These are phyloP conservation scores for Solanum rostratum DNA, from an alignment of 257 asterid species.

Conservation along the genomic window DNA sequence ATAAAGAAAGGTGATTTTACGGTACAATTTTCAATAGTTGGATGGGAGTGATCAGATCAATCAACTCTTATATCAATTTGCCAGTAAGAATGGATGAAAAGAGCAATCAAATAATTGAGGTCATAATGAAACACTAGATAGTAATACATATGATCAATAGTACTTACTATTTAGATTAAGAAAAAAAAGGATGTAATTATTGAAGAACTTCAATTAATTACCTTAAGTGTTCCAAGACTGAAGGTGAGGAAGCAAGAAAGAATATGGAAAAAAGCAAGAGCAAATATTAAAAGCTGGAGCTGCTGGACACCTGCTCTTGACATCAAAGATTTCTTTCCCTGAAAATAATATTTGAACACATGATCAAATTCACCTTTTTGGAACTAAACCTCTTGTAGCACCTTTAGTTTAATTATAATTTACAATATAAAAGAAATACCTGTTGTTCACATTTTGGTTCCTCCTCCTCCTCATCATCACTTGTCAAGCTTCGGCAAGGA, in stretches of 20 bases:
- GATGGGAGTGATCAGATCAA: no score
- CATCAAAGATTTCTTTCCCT: slow-evolving; percentile 58
- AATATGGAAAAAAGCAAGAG: slow-evolving; percentile 61
- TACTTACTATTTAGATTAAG: background rate
- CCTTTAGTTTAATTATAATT: background rate
- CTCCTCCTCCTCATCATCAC: slow-evolving; percentile 17
- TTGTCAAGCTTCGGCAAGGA: slow-evolving; percentile 35
- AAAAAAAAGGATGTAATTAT: no score
- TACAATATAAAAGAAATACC: slow-evolving; percentile 6
- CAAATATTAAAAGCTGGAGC: slow-evolving; percentile 62
- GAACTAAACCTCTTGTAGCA: background rate
- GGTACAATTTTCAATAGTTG: no score
- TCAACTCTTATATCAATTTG: background rate
- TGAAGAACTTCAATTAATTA: background rate
- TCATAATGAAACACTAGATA: background rate
- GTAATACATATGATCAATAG: no score
- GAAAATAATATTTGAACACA: background rate
- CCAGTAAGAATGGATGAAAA: background rate
- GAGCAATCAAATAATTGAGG: background rate
- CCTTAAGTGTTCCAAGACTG: slow-evolving; percentile 66
- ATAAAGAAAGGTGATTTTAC: no score
- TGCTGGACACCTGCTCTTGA: slow-evolving; percentile 52
- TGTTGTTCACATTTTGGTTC: slow-evolving; percentile 29
- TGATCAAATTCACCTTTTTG: background rate
- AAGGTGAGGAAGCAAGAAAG: slow-evolving; percentile 57